These are phyloP conservation scores for Kluyveromyces sp. DNA, from an alignment of 1,139 yeast genomes.

Conservation along the genomic window DNA sequence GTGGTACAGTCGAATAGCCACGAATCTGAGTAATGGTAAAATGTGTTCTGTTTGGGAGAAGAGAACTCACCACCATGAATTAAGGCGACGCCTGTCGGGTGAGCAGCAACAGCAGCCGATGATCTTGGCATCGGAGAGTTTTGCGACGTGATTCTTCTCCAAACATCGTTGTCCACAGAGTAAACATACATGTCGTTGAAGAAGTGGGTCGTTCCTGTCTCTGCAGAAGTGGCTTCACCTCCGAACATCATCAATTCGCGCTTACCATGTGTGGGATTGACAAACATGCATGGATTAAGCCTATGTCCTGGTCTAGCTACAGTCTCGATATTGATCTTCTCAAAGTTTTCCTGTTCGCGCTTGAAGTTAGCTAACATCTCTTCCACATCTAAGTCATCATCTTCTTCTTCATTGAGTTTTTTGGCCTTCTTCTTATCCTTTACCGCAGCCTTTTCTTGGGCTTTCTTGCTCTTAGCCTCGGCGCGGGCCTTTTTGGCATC, in stretches of 20 bases:
- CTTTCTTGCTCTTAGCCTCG: constrained; percentile 79
- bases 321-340: constrained; percentile 57
- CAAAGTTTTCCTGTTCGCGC: constrained; percentile 69
- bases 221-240: constrained; percentile 57
- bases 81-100: constrained; percentile 79
- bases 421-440: constrained; percentile 71
- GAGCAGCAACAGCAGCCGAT: constrained; percentile 90
- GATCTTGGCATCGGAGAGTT: constrained; percentile 90
- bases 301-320: constrained; percentile 59
- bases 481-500: constrained; percentile 87
- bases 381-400: constrained; percentile 85
- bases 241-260: constrained; percentile 80
- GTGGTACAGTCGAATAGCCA: constrained; percentile 82
- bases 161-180: constrained; percentile 67
- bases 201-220: constrained; percentile 54
- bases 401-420: constrained; percentile 74
- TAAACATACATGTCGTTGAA: constrained; percentile 76
- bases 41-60: constrained; percentile 90
- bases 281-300: constrained; percentile 65
- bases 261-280: constrained; percentile 70
- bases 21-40: constrained; percentile 93
- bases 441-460: constrained; percentile 59
- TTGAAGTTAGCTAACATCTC: constrained; percentile 74
- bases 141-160: constrained; percentile 75
- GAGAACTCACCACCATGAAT: constrained; percentile 97